phyloP scores from a whole-genome alignment of 2,329 filamentous ascomycete genomes.

The Blastomyces gilchristii region DNA sequence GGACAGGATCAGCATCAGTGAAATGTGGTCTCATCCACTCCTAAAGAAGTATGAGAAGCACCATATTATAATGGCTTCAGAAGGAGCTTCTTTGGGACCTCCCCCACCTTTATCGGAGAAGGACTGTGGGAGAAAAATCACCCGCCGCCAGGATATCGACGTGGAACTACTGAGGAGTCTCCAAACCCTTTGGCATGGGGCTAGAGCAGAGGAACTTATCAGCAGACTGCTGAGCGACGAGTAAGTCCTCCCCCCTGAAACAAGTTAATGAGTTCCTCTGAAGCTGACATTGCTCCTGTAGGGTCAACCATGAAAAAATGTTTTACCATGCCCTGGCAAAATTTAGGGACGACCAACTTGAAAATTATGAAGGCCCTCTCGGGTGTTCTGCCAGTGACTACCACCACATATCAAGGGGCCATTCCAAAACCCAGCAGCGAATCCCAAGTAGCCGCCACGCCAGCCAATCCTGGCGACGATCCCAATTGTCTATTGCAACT shows the following conservation, averaged over 20 bases:
- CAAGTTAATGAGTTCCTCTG: not conserved
- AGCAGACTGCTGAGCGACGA: conserved; percentile 55
- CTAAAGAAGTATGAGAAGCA: conserved; percentile 71
- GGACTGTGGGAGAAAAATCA: conserved; percentile 52
- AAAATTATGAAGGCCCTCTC: conserved; percentile 67
- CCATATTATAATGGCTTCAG: conserved; percentile 52
- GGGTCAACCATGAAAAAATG: conserved; percentile 79
- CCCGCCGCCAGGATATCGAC: conserved; percentile 60
- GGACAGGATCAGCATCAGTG: conserved; percentile 64
- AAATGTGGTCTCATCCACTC: conserved; percentile 83
- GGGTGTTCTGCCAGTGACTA: conserved; percentile 86
- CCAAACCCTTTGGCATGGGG: conserved; percentile 82
- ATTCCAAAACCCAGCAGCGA: conserved; percentile 25
- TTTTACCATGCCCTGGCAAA: conserved; percentile 80
- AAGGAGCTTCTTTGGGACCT: conserved; percentile 45
- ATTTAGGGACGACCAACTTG: conserved; percentile 73
- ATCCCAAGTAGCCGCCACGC: conserved; percentile 23
- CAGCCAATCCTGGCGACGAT: conserved; percentile 35
- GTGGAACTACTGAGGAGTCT: conserved; percentile 73
- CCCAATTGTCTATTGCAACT: conserved; percentile 46
- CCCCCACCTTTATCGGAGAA: conserved; percentile 47
- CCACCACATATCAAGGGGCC: conserved; percentile 55
- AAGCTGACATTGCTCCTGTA: conserved; percentile 27
- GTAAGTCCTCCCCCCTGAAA: conserved; percentile 37
- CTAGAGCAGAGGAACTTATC: conserved; percentile 60